Base-by-base conservation (phyloP, 768 basidiomycete genomes). In the Leccinum pellstonianum region DNA sequence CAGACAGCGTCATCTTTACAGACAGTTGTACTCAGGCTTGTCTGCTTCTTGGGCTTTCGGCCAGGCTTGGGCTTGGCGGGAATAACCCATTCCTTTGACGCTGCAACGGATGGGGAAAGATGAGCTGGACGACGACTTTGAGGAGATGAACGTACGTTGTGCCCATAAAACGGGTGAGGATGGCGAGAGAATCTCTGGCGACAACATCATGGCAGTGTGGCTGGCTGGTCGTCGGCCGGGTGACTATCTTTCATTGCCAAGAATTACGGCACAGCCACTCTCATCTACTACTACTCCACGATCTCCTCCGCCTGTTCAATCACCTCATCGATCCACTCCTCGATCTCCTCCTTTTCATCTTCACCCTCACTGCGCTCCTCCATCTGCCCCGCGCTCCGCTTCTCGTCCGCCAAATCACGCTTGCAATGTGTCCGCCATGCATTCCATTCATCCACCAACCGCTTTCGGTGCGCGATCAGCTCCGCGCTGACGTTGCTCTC, bases 361-460 rank as follows among this genome's bases (percentile, higher is more conserved):
- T 82, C 80, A 54, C 82, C 80, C 6, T 76, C 76, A 59, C 67
- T 71, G 27, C 55, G 66, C 19, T 74, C 70, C 7, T 21, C 52
- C 52, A 70, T 75, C 63, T 74, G 72, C 27, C 73, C 73, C 65
- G 71, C 78, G 56, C 76, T 74, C 14, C 76, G 73, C 56, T 76
- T 78, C 61, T 84, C 84, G 55, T 86, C 86, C 37, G 80, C 81
- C 57, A 88, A 57, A 65, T 91, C 86, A 63, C 82, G 83, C 71
- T 82, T 86, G 65, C 88, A 86, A 63, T 85, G 81, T 23, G 79
- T 67, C 54, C 96, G 85, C 97, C 97, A 98, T 47, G 96, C 93
- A 76, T 99, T 97, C 97, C 97, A 99, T 77, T 99, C 97, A 69
- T 97, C 93, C 66, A 98, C 90, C 55, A 98, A 82, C 51, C 97